Evolutionary conservation across 768 basidiomycete genomes (phyloP).

Genomic region (Pleurotus ostreatus): DNA sequence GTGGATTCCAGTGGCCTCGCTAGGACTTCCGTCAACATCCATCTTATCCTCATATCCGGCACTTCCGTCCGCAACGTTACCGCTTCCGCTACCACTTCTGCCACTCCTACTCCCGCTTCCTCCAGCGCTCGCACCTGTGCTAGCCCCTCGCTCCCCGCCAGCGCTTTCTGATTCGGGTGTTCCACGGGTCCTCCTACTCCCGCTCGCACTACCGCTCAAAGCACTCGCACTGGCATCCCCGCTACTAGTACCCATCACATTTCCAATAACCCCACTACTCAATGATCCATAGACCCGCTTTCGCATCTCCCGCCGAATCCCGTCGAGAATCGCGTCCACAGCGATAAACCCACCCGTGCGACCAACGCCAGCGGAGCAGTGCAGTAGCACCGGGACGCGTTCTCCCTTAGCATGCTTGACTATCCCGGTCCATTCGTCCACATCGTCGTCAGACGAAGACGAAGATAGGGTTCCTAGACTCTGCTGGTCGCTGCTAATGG

Average conservation of each 20-base stretch:
- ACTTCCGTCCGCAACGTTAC: conserved; percentile 9
- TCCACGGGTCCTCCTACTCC: not conserved
- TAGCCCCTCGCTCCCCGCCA: not conserved
- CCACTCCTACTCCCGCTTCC: not conserved
- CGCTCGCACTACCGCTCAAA: conserved; percentile 4
- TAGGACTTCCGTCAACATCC: conserved; percentile 7
- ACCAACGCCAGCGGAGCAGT: conserved; percentile 94
- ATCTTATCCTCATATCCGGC: conserved; percentile 11
- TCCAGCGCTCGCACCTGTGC: not conserved
- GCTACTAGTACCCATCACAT: not conserved
- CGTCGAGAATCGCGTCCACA: conserved; percentile 82
- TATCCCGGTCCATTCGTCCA: conserved; percentile 56
- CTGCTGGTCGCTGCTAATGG: conserved; percentile 2
- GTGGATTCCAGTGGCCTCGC: not conserved
- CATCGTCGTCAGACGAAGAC: conserved; percentile 24
- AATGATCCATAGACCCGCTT: conserved; percentile 9
- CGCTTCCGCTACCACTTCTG: not conserved
- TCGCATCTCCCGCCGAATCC: conserved; percentile 56
- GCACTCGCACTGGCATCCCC: not conserved
- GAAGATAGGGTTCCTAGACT: conserved; percentile 13
- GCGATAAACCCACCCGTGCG: conserved; percentile 93
- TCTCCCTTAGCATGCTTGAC: conserved; percentile 45
- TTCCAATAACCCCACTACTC: conserved; percentile 1
- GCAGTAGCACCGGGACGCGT: conserved; percentile 63
- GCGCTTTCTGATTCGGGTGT: not conserved